phyloP scores from a whole-genome alignment of 2,329 filamentous ascomycete genomes.

The Botrytis byssoidea region DNA sequence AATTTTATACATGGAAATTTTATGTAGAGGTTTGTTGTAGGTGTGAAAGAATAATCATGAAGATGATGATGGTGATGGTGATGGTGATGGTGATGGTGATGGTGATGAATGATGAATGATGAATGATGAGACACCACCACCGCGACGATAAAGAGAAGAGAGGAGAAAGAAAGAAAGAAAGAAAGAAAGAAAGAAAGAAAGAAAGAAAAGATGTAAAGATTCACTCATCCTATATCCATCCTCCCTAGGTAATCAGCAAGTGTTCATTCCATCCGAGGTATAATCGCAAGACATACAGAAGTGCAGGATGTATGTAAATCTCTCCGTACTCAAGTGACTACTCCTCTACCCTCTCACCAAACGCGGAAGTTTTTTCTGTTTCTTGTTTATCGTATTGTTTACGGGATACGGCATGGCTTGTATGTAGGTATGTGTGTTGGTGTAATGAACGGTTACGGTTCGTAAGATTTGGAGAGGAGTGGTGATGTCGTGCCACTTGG shows the following conservation, averaged over 20 bases:
- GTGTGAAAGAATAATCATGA: too few relatives aligned
- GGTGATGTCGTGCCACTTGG: neutral
- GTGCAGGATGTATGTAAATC: neutral
- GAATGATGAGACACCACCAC: too few relatives aligned
- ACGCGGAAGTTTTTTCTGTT: neutral
- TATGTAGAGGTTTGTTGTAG: neutral
- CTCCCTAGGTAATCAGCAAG: neutral
- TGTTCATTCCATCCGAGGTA: neutral
- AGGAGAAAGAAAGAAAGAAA: too few relatives aligned
- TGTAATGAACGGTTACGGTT: neutral
- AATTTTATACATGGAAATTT: neutral
- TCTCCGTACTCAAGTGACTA: neutral
- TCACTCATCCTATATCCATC: neutral
- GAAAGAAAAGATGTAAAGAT: neutral
- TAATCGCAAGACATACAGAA: neutral
- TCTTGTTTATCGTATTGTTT: neutral
- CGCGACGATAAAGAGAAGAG: too few relatives aligned
- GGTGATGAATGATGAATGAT: too few relatives aligned
- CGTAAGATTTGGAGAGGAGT: neutral
- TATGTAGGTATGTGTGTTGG: neutral
- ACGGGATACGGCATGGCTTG: neutral
- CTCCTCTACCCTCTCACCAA: neutral
- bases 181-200: too few relatives aligned
- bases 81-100: too few relatives aligned
- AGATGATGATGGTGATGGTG: too few relatives aligned